Evolutionary conservation across 768 basidiomycete genomes (phyloP).

Genomic region (Cystofilobasidium macerans): DNA sequence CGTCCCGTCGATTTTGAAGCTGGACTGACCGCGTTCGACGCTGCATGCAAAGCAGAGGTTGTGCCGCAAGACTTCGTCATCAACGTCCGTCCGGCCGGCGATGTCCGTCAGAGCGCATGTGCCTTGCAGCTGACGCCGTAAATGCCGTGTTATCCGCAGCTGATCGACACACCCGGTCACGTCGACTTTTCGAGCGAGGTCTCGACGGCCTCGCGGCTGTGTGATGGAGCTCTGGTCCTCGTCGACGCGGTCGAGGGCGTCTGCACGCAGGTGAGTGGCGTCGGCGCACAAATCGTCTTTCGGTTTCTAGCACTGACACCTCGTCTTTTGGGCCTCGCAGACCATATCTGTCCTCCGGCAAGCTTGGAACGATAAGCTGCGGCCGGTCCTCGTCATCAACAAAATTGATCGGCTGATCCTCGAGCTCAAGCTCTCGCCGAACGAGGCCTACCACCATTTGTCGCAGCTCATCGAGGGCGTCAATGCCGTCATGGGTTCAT

Average conservation of each 20-base stretch:
- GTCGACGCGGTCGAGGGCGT: constrained; percentile 98
- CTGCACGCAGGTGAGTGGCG: constrained; percentile 96
- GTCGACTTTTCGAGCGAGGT: constrained; percentile 98
- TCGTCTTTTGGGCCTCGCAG: constrained; percentile 41
- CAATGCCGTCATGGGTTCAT: constrained; percentile 94
- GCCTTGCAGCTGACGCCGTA: neutral
- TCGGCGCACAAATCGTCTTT: too few relatives aligned
- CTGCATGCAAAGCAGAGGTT: neutral
- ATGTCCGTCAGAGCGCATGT: neutral
- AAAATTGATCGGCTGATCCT: constrained; percentile 90
- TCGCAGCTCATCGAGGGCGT: constrained; percentile 87
- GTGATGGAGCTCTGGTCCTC: constrained; percentile 88
- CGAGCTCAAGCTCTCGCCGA: constrained; percentile 78
- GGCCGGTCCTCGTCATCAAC: constrained; percentile 90
- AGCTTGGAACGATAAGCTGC: constrained; percentile 79
- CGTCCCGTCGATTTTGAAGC: too few relatives aligned
- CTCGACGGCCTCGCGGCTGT: constrained; percentile 80
- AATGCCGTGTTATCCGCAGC: constrained; percentile 32
- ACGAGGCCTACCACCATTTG: constrained; percentile 92
- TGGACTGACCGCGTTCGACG: neutral
- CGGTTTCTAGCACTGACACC: too few relatives aligned
- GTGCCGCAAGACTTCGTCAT: constrained; percentile 27
- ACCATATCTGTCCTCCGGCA: constrained; percentile 90
- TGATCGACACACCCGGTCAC: constrained; percentile 98
- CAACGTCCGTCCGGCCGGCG: constrained; percentile 12